phyloP scores from a whole-genome alignment of 2,329 filamentous ascomycete genomes.

The Diaporthe sp. region DNA sequence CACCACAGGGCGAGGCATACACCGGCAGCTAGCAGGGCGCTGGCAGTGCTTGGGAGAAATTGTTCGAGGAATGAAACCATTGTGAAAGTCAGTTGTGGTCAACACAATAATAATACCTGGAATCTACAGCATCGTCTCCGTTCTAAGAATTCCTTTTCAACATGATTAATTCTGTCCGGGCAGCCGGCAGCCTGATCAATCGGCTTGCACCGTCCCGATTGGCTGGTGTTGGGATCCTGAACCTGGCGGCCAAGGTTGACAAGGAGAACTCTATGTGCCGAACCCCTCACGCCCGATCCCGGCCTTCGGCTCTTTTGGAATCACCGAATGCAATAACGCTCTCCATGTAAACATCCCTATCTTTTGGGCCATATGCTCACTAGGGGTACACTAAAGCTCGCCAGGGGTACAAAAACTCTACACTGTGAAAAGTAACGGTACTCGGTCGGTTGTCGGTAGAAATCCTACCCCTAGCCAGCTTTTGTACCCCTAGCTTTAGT shows the following conservation, averaged over 20 bases:
- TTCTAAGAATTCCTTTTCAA: background rate
- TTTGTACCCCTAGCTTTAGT: no score
- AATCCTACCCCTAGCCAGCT: no score
- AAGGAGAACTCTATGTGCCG: background rate
- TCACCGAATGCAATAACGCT: background rate
- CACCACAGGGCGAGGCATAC: background rate
- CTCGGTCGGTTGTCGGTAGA: no score
- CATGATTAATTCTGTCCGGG: no score
- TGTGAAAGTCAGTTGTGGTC: background rate
- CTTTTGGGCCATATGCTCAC: background rate
- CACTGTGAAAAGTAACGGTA: no score
- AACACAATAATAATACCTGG: background rate
- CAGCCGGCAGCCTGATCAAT: background rate
- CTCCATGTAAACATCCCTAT: background rate
- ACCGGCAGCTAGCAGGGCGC: background rate
- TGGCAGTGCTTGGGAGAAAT: background rate
- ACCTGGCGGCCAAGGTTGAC: background rate
- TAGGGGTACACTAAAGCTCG: no score
- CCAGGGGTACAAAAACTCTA: no score
- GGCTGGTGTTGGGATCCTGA: background rate
- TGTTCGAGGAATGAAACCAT: background rate
- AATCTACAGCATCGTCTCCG: background rate
- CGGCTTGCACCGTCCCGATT: conserved; percentile 3
- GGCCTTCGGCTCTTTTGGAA: background rate
- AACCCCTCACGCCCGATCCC: background rate